phyloP scores from a whole-genome alignment of 139 green algal genomes.

The Penium margaritaceum region DNA sequence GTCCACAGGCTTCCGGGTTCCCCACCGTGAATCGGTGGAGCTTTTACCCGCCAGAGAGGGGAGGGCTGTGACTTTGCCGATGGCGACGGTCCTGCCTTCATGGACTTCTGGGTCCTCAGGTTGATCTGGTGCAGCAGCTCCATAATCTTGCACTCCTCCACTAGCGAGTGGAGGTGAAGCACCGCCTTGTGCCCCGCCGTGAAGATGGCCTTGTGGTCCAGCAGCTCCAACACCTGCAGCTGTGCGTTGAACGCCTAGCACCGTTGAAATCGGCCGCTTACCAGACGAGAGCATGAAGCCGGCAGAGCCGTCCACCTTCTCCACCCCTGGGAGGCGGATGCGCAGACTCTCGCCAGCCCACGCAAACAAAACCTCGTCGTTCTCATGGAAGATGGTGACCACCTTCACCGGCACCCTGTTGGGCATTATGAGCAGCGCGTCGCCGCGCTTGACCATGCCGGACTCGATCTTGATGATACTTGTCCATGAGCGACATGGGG shows the following conservation, averaged over 20 bases:
- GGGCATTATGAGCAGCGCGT: slow-evolving; percentile 85
- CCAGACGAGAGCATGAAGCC: slow-evolving; percentile 85
- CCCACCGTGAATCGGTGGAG: no score
- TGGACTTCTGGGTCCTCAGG: slow-evolving; percentile 55
- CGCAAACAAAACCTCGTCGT: slow-evolving; percentile 71
- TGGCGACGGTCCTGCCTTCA: slow-evolving; percentile 56
- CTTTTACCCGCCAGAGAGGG: no score
- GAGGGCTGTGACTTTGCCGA: slow-evolving; percentile 50
- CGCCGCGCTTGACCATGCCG: slow-evolving; percentile 69
- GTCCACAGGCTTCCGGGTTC: no score
- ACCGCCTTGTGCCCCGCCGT: slow-evolving; percentile 70
- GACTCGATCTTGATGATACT: slow-evolving; percentile 79
- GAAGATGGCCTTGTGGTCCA: slow-evolving; percentile 94
- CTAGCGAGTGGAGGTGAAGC: slow-evolving; percentile 52
- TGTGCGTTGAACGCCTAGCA: slow-evolving; percentile 81
- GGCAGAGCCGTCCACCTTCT: slow-evolving; percentile 75
- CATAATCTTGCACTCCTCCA: slow-evolving; percentile 91
- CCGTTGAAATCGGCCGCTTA: slow-evolving; percentile 44
- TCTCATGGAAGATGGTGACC: slow-evolving; percentile 78
- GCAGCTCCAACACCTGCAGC: slow-evolving; percentile 63
- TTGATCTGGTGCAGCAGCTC: slow-evolving; percentile 62
- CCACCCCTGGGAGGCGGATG: slow-evolving; percentile 55
- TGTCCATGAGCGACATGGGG: not conserved
- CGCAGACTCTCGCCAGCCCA: slow-evolving; percentile 55
- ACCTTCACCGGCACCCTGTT: slow-evolving; percentile 86